Base-by-base conservation (phyloP, 352 stramenopile genomes). In the Phytophthora nicotianae region DNA sequence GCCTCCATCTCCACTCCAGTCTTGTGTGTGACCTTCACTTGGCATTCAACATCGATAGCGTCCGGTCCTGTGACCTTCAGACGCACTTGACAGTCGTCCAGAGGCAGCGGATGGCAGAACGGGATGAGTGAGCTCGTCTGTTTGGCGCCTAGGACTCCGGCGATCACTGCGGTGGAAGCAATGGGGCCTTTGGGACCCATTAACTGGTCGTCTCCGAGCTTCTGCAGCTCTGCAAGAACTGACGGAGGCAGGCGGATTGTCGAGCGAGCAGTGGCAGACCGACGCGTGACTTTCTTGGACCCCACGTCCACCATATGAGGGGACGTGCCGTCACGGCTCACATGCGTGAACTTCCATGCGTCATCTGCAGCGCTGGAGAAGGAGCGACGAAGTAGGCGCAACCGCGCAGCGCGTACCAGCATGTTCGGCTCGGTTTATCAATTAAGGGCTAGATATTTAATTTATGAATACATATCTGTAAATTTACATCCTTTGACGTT, bases 1-100 rank as follows among this genome's bases (percentile, higher is more conserved):
- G 97, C 96, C 70, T 98, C 90, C 92, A 98, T 98, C 75, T 98
- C 94, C 8, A 98, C 93, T 43, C 95, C 95, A 0, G 96, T 98
- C 68, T 96, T 96, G 72, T 98, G 90, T 16, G 90, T 97, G 40
- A 98, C 92, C 27, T 76, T 72, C 59, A 96, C 96, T 19, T 84
- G 79, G 62, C 90, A 98, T 53, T 97, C 81, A 58, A 98, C 67
- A 47, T 81, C 86, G 47, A 98, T 89, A 14, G 79, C 66, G 43
- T 83, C 77, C 2, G 70, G 50, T 5, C 57, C 66, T 26, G 70
- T 62, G 3, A 97, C 71, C 40, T 81, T 17, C 53, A 98, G 88
- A n/a, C 77, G 53, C 19, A 98, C 72, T 50, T 98, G 77, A 17
- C 95, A 95, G 74, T 96, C 78, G 53, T 98, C 90, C 8, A 98